Evolutionary conservation across 2,329 filamentous ascomycete species (phyloP), one percentile per base, ranked within the genome.

Genomic region (Dryadomyces quercivorus): DNA sequence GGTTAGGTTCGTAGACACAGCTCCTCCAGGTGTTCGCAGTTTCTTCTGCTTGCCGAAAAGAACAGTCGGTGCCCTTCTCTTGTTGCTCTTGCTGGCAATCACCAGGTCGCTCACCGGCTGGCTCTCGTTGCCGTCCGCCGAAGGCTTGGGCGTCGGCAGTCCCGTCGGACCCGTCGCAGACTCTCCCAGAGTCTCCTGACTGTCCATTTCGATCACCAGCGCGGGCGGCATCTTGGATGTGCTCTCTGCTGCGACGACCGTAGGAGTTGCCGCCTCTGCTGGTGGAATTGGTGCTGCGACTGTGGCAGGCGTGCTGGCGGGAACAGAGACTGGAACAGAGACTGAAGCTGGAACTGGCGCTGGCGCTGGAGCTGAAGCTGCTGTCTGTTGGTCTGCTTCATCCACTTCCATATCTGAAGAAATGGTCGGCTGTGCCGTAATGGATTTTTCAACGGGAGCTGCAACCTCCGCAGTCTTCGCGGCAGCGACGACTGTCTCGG

Each of bases 1-100:
- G 82, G 87, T 1, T 85, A 88, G 15, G 85, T 73, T 60, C 15
- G 56, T 54, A 9, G 52, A 42, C 15, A 51, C 51, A 4, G 51
- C 22, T 3, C 50, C 44, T 1, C 52, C 42, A 1, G 52, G 52
- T 1, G 45, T 4, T 46, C 43, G 53, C n/a, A 20, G 16, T 61
- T 85, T 85, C 59, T 76, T 81, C 63, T 82, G 55, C 43, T 59
- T 59, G 31, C 60, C 61, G 18, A 62, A 61, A 2, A 62, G 52
- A 5, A 61, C 60, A 1, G 52, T 59, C 15, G 60, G 57, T n/a
- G 59, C 55, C 43, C 26, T 57, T 16, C 55, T 43, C 57, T 59
- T 61, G 31, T 44, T 53, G 12, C 40, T 55, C 20, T 46, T 53
- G 36, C 16, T 26, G 2, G 52, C 26, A 3, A 31, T 43, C 5